phyloP scores from a whole-genome alignment of 2,329 filamentous ascomycete genomes.

The Cyphellophora europaea region DNA sequence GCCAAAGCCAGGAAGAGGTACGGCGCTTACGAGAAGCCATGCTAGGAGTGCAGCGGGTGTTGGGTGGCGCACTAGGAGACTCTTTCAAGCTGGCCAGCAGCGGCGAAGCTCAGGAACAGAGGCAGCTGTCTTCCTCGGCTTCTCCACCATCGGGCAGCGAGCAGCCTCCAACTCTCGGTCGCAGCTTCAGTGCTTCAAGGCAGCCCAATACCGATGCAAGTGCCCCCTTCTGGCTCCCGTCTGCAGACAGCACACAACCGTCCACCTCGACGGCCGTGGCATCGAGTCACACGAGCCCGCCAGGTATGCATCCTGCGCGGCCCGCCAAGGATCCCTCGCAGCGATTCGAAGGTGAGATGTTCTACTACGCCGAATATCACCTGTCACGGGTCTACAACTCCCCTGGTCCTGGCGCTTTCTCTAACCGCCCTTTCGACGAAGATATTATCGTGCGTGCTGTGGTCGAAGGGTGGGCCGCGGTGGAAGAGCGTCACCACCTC shows the following conservation, averaged over 20 bases:
- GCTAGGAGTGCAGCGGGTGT: constrained; percentile 6
- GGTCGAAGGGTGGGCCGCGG: constrained; percentile 9
- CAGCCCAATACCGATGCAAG: constrained; percentile 3
- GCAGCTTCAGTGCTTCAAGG: background rate
- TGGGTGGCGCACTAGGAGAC: constrained; percentile 3
- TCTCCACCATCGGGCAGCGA: constrained; percentile 6
- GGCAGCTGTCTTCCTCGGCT: constrained; percentile 3
- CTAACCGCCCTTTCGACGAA: constrained; percentile 9
- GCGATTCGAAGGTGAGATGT: constrained; percentile 5
- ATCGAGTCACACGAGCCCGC: background rate
- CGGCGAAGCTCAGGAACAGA: background rate
- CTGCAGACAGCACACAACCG: constrained; percentile 3
- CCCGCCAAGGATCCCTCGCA: constrained; percentile 1
- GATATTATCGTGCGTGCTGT: constrained; percentile 11
- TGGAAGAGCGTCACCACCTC: constrained; percentile 9
- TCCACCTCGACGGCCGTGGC: constrained; percentile 1
- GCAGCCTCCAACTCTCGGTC: background rate
- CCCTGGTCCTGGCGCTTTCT: constrained; percentile 2
- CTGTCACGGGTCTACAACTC: constrained; percentile 3
- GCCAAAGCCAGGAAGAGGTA: constrained; percentile 10
- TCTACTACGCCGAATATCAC: constrained; percentile 5
- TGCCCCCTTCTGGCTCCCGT: constrained; percentile 4
- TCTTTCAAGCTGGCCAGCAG: background rate
- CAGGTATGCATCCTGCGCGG: constrained; percentile 2
- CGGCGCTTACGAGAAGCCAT: constrained; percentile 5